Evolutionary conservation across 371 early-diverging fungal genomes (phyloP).

Genomic region (Mortierella sp.): DNA sequence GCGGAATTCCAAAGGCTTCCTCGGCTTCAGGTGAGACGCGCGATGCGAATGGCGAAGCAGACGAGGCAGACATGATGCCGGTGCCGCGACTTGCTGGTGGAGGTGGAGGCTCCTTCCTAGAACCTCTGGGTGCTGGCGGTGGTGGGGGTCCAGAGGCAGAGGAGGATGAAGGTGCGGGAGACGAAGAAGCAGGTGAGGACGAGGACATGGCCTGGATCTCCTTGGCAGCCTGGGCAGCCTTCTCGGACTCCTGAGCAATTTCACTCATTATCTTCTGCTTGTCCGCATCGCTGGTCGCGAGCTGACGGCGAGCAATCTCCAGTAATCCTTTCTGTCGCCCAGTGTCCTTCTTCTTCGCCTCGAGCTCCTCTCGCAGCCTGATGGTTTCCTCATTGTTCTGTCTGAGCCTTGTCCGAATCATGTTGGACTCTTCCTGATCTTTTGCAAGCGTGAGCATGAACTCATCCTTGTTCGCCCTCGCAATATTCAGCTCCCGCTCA

Average conservation of each 20-base stretch:
- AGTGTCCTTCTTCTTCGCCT: conserved; percentile 52
- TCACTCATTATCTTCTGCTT: conserved; percentile 47
- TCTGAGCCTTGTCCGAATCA: conserved; percentile 54
- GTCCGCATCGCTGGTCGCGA: conserved; percentile 47
- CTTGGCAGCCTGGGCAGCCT: conserved; percentile 27
- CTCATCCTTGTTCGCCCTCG: conserved; percentile 57
- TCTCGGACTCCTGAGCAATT: conserved; percentile 41
- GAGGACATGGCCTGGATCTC: conserved; percentile 20
- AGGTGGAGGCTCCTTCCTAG: conserved; percentile 55
- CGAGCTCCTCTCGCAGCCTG: conserved; percentile 56
- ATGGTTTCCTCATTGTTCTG: conserved; percentile 60
- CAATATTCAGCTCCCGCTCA: conserved; percentile 46
- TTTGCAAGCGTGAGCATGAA: conserved; percentile 57
- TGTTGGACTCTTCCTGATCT: conserved; percentile 59
- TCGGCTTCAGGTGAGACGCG: conserved; percentile 41
- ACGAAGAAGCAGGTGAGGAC: conserved; percentile 1
- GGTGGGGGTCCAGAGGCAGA: conserved; percentile 29
- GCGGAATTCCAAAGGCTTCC: conserved; percentile 53
- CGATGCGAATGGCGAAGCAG: conserved; percentile 7
- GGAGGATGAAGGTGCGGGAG: conserved; percentile 7
- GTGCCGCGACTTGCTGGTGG: conserved; percentile 55
- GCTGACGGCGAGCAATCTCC: conserved; percentile 50
- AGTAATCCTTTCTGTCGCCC: conserved; percentile 45
- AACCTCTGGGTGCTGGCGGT: conserved; percentile 50
- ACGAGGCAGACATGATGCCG: not conserved